Base-by-base conservation (phyloP, 306 rosid species). In the Benincasa hispida region DNA sequence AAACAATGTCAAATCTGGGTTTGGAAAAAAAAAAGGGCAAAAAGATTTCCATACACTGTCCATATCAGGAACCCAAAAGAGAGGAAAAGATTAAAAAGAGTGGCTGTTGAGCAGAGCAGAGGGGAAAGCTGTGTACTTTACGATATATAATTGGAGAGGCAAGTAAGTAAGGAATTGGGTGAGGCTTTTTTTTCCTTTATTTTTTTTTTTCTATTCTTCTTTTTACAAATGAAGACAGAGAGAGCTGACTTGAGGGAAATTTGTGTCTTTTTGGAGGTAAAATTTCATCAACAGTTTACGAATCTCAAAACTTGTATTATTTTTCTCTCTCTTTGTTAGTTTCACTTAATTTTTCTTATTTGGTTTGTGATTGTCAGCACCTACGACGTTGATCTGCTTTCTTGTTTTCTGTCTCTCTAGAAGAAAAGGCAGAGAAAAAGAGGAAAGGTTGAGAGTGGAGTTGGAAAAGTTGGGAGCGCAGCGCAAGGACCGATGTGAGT, bases 241-340 rank as follows among this genome's bases (percentile, higher is more conserved):
- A 39, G 80, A 65, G 89, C 84, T 89, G 90, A 89, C 91, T 86
- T 84, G 50, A 60, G 78, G n/a, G 14, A 39, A 35, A 12, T 2
- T 63, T 17, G 51, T 17, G 55, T 5, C 55, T 22, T 61, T 56
- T 74, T 19, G 61, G 61, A n/a, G 47, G 74, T 45, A 39, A 65
- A 76, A 75, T 77, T 62, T 75, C 25, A 51, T 75, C 25, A n/a
- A 51, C 35, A 47, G 54, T 17, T 65, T 57, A 51, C 56, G 7
- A 35, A 51, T 32, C 77, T 56, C 2, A 56, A 19, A 51, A 5
- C 69, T 73, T 62, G 69, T 82, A 72, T 70, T 35, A n/a, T 10
- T 21, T 32, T 69, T 8, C 42, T 28, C 2, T 0, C 8, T 3
- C n/a, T 5, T 24, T 2, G 5, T 15, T 14, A 41, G 15, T 18